Base-by-base conservation (phyloP, 192 early-diverging fungal species). In the Mortierella hygrophila region DNA sequence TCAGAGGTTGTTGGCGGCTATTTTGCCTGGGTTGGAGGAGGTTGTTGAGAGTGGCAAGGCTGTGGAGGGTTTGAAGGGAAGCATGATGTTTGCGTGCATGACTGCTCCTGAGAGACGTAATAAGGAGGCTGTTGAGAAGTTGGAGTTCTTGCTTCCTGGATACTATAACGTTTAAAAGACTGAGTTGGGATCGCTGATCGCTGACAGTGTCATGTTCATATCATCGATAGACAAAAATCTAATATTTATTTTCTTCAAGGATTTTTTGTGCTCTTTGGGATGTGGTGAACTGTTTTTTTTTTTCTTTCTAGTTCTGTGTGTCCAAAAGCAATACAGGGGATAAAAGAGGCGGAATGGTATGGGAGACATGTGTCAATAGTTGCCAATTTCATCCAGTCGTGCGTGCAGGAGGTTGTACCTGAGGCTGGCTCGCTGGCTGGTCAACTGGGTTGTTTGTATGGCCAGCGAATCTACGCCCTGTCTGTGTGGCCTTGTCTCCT, bases 21-120 rank as follows among this genome's bases (percentile, higher is more conserved):
- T 96, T 8, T 92, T 99, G 70, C 96, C 96, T n/a, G 92, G 91
- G 47, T 81, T 99, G 11, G 91, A 95, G 78, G 75, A 90, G 23
- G 93, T 93, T 15, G 90, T 94, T 41, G 74, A 81, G 26, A 90
- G 88, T n/a, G 87, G 91, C 49, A 89, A 89, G 54, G 88, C 89
- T 42, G 86, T 91, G 75, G 89, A 91, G 41, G 91, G 92, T 46
- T 89, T 97, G 73, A 91, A 96, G 82, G 97, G 97, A 8, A 91
- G 90, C 86, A 97, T 95, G 95, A 93, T 93, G 82, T 96, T 93
- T 82, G 92, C 96, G 37, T 94, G 94, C 82, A 96, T 98, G 91
- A 98, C 97, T 49, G 87, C 93, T 9, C 91, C 91, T 44, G 94
- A 94, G 72, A 95, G 95, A 92, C 91, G 95, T 76, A 88, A 90